A percentile compares a stretch with the other conserved stretches of the same genome.
These are phyloP conservation scores for Ormosia emarginata DNA, from an alignment of 306 rosid species.

Conservation along the genomic window DNA sequence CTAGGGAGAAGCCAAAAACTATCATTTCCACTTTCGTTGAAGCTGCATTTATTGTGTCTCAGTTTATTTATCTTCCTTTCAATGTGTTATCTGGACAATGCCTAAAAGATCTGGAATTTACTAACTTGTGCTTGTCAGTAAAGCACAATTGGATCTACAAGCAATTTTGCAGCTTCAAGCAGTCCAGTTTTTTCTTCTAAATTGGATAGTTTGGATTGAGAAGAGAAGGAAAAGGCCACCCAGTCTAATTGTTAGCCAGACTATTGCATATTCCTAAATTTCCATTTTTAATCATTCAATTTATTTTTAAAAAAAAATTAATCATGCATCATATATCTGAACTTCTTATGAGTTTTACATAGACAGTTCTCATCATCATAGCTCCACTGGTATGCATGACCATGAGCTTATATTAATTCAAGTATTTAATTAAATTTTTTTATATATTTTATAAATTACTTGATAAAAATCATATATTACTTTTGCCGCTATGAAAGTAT, in stretches of 20 bases:
- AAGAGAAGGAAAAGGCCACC: neutral
- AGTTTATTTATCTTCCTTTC: neutral
- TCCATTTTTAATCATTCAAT: neutral
- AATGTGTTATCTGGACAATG: neutral
- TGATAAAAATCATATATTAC: neutral
- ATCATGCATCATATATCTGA: neutral
- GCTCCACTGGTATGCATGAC: neutral
- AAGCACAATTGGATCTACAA: neutral
- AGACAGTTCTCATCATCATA: slow-evolving; percentile 9
- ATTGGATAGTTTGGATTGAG: neutral
- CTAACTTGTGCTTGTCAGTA: neutral
- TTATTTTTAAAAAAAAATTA: neutral
- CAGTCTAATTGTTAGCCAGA: neutral
- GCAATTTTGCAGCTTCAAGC: neutral
- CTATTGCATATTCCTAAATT: neutral
- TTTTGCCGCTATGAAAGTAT: neutral
- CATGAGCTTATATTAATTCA: neutral
- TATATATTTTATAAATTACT: neutral
- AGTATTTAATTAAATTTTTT: neutral
- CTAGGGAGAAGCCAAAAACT: neutral
- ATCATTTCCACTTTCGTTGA: neutral
- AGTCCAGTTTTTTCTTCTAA: neutral
- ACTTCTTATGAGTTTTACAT: neutral
- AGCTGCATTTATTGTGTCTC: neutral
- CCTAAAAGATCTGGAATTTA: neutral